Conservation (phyloP, 2,329 filamentous ascomycete species). For the Clonostachys solani region DNA sequence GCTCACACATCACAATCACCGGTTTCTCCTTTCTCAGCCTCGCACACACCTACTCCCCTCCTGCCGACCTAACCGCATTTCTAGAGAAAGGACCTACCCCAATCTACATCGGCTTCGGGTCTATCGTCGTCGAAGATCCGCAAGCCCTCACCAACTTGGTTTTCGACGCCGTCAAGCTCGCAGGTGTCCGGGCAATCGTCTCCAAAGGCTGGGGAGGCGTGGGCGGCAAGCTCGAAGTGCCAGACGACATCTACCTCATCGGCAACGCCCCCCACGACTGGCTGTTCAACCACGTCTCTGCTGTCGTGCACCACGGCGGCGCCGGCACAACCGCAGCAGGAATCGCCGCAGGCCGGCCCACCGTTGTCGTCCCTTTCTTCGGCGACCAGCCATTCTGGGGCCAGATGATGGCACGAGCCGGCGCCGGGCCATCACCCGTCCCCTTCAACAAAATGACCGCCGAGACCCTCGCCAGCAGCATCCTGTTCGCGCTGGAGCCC, state of each 20-base stretch:
- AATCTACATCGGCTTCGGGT: conserved; percentile 64
- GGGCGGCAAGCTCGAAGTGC: conserved; percentile 36
- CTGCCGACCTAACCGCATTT: conserved; percentile 49
- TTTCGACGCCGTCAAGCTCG: conserved; percentile 50
- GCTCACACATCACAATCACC: conserved; percentile 28
- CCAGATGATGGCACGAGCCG: conserved; percentile 29
- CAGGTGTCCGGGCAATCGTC: conserved; percentile 56
- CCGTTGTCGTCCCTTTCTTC: conserved; percentile 64
- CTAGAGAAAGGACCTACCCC: conserved; percentile 52
- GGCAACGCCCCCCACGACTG: conserved; percentile 64
- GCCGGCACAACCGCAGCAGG: conserved; percentile 63
- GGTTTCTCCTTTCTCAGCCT: conserved; percentile 13
- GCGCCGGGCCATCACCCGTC: conserved; percentile 32
- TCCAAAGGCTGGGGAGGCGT: conserved; percentile 63
- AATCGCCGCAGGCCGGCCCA: conserved; percentile 53
- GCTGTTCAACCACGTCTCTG: conserved; percentile 55
- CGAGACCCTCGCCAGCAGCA: conserved; percentile 26
- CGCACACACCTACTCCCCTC: conserved; percentile 31
- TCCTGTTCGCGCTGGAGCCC: conserved; percentile 23
- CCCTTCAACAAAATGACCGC: conserved; percentile 25
- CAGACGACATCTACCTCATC: conserved; percentile 53
- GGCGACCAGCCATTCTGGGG: conserved; percentile 47
- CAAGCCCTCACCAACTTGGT: conserved; percentile 52
- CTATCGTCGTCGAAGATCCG: conserved; percentile 61
- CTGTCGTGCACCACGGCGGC: conserved; percentile 61